Evolutionary conservation across 1,284 basidiomycete genomes (phyloP).

Genomic region (Microbotryum silenes-acaulis): DNA sequence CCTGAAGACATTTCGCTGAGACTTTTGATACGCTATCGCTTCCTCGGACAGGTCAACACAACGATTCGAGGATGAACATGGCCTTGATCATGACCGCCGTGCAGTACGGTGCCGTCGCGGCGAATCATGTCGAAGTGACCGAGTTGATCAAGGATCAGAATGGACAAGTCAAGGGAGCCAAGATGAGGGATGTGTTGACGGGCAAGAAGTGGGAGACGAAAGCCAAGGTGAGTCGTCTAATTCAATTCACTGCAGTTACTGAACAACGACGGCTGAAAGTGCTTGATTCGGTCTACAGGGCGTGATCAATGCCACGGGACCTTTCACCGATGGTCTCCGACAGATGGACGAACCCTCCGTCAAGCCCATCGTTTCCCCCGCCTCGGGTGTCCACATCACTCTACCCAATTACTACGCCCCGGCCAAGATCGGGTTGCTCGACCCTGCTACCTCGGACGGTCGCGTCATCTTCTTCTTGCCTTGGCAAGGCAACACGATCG

Average conservation of each 20-base stretch:
- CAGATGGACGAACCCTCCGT: slow-evolving; percentile 75
- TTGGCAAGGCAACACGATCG: slow-evolving; percentile 96
- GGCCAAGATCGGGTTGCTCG: slow-evolving; percentile 87
- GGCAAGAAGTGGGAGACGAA: slow-evolving; percentile 74
- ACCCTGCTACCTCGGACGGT: slow-evolving; percentile 91
- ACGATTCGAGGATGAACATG: slow-evolving; percentile 96
- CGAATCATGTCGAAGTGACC: slow-evolving; percentile 86
- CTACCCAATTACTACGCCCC: slow-evolving; percentile 96
- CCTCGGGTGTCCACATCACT: slow-evolving; percentile 91
- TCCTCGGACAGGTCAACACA: slow-evolving; percentile 70
- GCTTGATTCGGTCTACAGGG: slow-evolving; percentile 48
- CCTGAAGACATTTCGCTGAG: not conserved
- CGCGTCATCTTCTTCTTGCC: slow-evolving; percentile 98
- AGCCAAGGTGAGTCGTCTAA: slow-evolving; percentile 54
- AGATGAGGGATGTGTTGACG: slow-evolving; percentile 72
- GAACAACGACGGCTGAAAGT: not conserved
- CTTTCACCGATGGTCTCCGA: slow-evolving; percentile 81
- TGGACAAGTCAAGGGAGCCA: slow-evolving; percentile 58
- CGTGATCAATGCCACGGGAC: slow-evolving; percentile 93
- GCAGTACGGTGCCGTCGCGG: slow-evolving; percentile 78
- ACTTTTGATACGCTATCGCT: not conserved
- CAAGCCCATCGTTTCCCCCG: slow-evolving; percentile 82
- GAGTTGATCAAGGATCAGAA: slow-evolving; percentile 58
- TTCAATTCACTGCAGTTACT: not conserved
- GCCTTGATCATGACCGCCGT: slow-evolving; percentile 90